Conservation (phyloP, 176 grass and related monocot species). For the Carex pumila region DNA sequence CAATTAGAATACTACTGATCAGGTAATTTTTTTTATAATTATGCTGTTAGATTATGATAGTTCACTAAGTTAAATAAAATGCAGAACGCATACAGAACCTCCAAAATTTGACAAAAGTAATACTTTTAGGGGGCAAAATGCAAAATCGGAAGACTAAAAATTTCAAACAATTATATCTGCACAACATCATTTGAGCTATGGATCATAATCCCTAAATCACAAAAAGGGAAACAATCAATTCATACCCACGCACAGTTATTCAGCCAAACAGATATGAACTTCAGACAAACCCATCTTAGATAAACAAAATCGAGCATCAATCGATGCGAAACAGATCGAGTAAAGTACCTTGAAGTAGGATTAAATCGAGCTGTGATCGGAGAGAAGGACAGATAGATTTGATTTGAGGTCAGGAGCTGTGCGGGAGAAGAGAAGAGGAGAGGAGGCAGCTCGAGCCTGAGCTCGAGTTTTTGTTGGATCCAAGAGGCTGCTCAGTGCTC, state of each 20-base stretch:
- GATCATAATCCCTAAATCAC: background rate
- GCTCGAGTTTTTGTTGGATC: slow-evolving; percentile 11
- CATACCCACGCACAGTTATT: background rate
- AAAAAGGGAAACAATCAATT: background rate
- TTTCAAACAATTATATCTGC: background rate
- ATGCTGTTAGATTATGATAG: background rate
- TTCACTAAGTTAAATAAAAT: background rate
- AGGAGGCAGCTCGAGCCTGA: background rate
- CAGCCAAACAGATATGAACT: background rate
- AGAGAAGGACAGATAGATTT: background rate
- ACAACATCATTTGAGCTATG: background rate
- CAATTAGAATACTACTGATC: background rate
- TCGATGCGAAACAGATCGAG: slow-evolving; percentile 6
- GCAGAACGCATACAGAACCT: background rate
- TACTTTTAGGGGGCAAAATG: background rate
- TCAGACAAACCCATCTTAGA: background rate
- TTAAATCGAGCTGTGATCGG: background rate
- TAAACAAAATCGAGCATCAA: background rate
- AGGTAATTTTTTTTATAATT: background rate
- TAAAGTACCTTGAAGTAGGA: background rate
- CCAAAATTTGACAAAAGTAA: slow-evolving; percentile 1
- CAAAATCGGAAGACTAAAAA: background rate
- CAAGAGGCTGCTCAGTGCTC: background rate
- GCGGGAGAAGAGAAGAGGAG: background rate
- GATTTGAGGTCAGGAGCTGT: background rate